A percentile compares a stretch with the other conserved stretches of the same genome.
Conservation (phyloP, 2,329 filamentous ascomycete genomes). For the Penicillium freii region DNA sequence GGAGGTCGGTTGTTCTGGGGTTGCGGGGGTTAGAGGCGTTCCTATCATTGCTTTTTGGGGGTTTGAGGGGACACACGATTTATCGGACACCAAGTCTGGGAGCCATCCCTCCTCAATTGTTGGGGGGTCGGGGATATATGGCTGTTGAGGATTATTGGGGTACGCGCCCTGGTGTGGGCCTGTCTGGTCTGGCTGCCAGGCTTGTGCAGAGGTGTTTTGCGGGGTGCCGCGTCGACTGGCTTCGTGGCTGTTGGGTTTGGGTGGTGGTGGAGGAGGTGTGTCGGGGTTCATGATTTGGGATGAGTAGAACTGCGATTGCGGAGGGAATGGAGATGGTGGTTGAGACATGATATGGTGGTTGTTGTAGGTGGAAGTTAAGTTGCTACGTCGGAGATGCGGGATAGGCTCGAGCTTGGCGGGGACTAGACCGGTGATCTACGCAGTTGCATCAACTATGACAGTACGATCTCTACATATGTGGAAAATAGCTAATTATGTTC, state of each 20-base stretch:
- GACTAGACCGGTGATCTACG: background rate
- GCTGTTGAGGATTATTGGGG: constrained; percentile 7
- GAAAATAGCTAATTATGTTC: too few relatives aligned
- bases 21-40: constrained; percentile 1
- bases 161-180: constrained; percentile 10
- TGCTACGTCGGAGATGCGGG: background rate
- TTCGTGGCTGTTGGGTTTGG: constrained; percentile 69
- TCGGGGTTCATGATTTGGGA: constrained; percentile 45
- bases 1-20: constrained; percentile 53
- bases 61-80: constrained; percentile 60
- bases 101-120: constrained; percentile 67
- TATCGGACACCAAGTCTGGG: constrained; percentile 72
- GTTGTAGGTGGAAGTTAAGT: constrained; percentile 11
- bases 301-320: constrained; percentile 26
- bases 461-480: background rate
- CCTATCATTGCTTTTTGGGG: constrained; percentile 18
- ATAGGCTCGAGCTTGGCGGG: constrained; percentile 17
- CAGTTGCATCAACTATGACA: background rate
- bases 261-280: constrained; percentile 66
- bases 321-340: constrained; percentile 24
- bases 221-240: constrained; percentile 66
- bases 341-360: constrained; percentile 26
- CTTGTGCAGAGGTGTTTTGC: constrained; percentile 35
- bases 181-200: constrained; percentile 25
- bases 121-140: constrained; percentile 31